These are phyloP conservation scores for Chytriomyces sp. DNA, from an alignment of 192 early-diverging fungal species.

Conservation along the genomic window DNA sequence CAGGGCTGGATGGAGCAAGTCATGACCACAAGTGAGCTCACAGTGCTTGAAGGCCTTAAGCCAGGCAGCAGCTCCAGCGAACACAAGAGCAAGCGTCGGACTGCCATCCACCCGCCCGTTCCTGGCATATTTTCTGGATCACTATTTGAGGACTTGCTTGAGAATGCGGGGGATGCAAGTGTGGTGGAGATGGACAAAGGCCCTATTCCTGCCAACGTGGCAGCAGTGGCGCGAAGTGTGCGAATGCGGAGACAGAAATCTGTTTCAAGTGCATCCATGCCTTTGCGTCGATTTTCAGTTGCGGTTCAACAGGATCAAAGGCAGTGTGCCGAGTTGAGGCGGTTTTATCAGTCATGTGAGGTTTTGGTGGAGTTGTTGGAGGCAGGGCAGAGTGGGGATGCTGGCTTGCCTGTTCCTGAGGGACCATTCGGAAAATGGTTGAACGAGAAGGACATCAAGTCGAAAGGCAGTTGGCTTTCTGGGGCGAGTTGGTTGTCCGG, in stretches of 20 bases:
- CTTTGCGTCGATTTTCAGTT: not conserved
- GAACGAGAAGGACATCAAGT: not conserved
- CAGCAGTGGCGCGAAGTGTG: constrained; percentile 19
- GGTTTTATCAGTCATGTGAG: constrained; percentile 13
- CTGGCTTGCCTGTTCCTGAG: not conserved
- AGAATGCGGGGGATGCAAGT: constrained; percentile 4
- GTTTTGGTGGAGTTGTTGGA: constrained; percentile 10
- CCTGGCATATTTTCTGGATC: constrained; percentile 6
- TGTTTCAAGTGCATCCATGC: not conserved
- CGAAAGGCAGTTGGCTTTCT: not conserved
- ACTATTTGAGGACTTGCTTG: not conserved
- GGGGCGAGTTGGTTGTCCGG: not conserved
- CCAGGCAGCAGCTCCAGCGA: not conserved
- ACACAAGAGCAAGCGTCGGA: not conserved
- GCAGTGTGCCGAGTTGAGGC: not conserved
- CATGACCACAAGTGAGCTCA: constrained; percentile 18
- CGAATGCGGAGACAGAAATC: constrained; percentile 21
- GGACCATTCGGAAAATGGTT: constrained; percentile 22
- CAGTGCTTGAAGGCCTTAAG: constrained; percentile 27
- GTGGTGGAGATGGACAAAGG: constrained; percentile 22
- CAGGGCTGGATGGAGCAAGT: constrained; percentile 22
- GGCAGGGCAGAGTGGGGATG: constrained; percentile 3
- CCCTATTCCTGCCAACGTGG: constrained; percentile 1
- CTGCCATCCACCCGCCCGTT: not conserved
- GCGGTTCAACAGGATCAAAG: not conserved